phyloP scores from a whole-genome alignment of 1,284 basidiomycete species.

The Ganoderma sinense region DNA sequence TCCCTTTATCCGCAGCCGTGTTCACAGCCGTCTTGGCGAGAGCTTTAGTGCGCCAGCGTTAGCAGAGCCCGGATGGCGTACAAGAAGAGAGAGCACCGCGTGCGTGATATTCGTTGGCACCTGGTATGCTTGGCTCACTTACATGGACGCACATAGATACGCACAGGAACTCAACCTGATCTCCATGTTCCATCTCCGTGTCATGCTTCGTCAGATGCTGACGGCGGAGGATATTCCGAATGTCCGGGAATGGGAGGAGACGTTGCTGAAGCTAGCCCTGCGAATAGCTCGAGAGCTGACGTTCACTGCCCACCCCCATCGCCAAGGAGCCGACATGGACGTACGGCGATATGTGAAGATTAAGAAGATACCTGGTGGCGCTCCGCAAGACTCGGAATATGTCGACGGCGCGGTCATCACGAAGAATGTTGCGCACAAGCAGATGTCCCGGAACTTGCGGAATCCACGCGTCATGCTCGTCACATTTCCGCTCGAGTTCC shows the following conservation, averaged over 20 bases:
- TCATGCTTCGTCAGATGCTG: slow-evolving; percentile 92
- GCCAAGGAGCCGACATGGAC: slow-evolving; percentile 92
- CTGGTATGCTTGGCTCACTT: neutral
- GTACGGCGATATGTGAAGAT: slow-evolving; percentile 97
- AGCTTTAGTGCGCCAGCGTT: slow-evolving; percentile 45
- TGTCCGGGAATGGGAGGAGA: slow-evolving; percentile 86
- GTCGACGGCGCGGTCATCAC: slow-evolving; percentile 98
- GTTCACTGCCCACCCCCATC: slow-evolving; percentile 76
- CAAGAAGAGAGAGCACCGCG: slow-evolving; percentile 84
- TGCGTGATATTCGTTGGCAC: slow-evolving; percentile 46
- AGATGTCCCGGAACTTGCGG: slow-evolving; percentile 74
- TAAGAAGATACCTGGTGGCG: slow-evolving; percentile 97
- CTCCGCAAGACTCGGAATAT: slow-evolving; percentile 93
- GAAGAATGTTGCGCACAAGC: slow-evolving; percentile 97
- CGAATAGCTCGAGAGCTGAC: slow-evolving; percentile 81
- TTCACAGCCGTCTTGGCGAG: slow-evolving; percentile 75
- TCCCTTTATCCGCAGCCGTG: slow-evolving; percentile 83
- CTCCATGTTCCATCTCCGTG: slow-evolving; percentile 87
- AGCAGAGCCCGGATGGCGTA: slow-evolving; percentile 78
- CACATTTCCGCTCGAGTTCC: slow-evolving; percentile 95
- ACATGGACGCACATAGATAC: slow-evolving; percentile 53
- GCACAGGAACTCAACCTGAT: slow-evolving; percentile 84
- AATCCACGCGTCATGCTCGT: slow-evolving; percentile 96
- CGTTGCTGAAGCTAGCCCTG: slow-evolving; percentile 80
- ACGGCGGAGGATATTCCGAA: slow-evolving; percentile 79